Evolutionary conservation across 139 green algal species (phyloP), one percentile per base, ranked within the genome.

Genomic region (Pseudopediastrum boryanum): DNA sequence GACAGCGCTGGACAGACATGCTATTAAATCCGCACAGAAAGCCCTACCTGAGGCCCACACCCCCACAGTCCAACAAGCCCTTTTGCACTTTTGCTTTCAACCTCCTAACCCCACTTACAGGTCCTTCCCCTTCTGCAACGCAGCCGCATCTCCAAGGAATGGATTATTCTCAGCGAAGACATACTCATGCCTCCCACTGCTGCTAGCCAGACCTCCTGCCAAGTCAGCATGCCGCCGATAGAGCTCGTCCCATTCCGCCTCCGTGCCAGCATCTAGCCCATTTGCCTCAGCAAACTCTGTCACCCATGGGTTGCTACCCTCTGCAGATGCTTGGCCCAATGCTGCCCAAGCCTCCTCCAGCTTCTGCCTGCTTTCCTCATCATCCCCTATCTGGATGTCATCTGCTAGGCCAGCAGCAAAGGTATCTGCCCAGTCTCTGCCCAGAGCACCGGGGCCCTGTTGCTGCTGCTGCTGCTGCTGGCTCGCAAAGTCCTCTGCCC

Each of bases 101-200:
- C n/a, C n/a, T n/a, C n/a, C n/a, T n/a, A n/a, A n/a, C n/a, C n/a
- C n/a, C 48, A 58, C 54, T 64, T 27, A 97, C 50, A 99, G 91
- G 46, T 93, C 83, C 83, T 90, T 91, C 21, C 94, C 95, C 80
- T 92, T 88, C 6, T 74, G 46, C 51, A 94, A 75, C 12, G 91
- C 85, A n/a, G 95, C 84, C 0, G 83, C n/a, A 66, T 98, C 90
- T 10, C 83, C 81, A 35, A 94, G 52, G 77, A 98, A 99, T 2
- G 95, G 94, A 80, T 99, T 99, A 78, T 90, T 19, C 29, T 88
- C 78, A 0, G 91, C 63, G 62, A 99, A 97, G 7, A 86, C 65
- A 61, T 99, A 99, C 58, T 89, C 86, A 27, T 3, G 23, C 36
- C 54, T 33, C 33, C 27, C 10, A 23, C 27, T 58, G 51, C 23